Evolutionary conservation across 441 rosid species (phyloP).

Genomic region (Pelargonium myrrhifolium): DNA sequence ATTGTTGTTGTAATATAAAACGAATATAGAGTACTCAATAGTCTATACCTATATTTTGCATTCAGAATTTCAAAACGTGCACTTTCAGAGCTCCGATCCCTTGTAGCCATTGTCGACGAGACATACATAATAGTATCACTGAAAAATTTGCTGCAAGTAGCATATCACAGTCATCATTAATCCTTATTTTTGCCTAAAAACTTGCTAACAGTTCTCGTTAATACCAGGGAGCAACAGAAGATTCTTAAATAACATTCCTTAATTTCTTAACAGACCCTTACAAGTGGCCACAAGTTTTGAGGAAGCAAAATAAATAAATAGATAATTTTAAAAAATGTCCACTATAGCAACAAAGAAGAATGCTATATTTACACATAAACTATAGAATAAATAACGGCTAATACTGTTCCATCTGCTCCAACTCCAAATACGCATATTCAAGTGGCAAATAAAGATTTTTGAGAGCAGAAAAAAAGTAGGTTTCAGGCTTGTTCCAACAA

Average conservation of each 20-base stretch:
- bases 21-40: not conserved
- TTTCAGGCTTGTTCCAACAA: not conserved
- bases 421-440: no score
- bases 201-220: not conserved
- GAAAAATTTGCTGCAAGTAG: slow-evolving; percentile 72
- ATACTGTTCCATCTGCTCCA: no score
- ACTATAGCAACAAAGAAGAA: no score
- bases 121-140: slow-evolving; percentile 79
- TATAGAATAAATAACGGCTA: no score
- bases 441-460: no score
- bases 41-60: slow-evolving; percentile 72
- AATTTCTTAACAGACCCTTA: no score
- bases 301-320: no score
- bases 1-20: not conserved
- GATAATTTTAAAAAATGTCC: no score
- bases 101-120: slow-evolving; percentile 80
- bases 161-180: slow-evolving; percentile 21
- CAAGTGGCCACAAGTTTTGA: no score
- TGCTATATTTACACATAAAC: no score
- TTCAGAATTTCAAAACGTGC: slow-evolving; percentile 86
- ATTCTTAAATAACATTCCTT: not conserved
- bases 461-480: no score
- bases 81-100: slow-evolving; percentile 91
- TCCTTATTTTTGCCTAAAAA: slow-evolving; percentile 3
- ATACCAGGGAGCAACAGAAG: not conserved